phyloP scores from a whole-genome alignment of 257 asterid species.

The Solanum habrochaites region DNA sequence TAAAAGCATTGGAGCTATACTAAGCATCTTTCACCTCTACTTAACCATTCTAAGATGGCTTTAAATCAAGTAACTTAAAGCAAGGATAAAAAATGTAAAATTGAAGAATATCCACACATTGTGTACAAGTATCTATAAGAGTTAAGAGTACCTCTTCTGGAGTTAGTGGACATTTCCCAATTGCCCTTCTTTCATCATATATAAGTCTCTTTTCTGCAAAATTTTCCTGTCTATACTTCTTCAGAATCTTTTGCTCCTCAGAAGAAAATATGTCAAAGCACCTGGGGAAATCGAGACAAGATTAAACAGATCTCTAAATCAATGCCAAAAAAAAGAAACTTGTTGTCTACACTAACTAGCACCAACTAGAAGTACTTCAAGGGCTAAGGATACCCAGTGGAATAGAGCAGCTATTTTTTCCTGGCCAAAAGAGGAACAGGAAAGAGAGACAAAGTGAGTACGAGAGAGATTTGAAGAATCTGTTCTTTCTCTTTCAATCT shows the following conservation, averaged over 20 bases:
- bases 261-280: conserved; percentile 82
- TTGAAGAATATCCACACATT: neutral
- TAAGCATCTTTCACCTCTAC: neutral
- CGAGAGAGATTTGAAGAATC: neutral
- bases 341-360: neutral
- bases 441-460: neutral
- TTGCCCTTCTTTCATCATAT: conserved; percentile 84
- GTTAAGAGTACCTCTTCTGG: conserved; percentile 78
- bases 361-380: neutral
- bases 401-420: neutral
- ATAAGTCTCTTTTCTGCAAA: conserved; percentile 79
- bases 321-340: neutral
- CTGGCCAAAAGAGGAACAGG: neutral
- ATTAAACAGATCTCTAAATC: neutral
- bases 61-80: neutral
- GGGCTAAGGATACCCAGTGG: neutral
- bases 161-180: conserved; percentile 95
- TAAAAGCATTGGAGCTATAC: neutral
- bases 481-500: neutral
- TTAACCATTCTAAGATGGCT: neutral
- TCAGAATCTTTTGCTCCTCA: conserved; percentile 58
- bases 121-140: neutral
- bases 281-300: conserved; percentile 26
- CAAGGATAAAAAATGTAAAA: neutral
- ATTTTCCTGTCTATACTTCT: conserved; percentile 65